Conservation (phyloP, 2,329 filamentous ascomycete species). For the Knufia fluminis region DNA sequence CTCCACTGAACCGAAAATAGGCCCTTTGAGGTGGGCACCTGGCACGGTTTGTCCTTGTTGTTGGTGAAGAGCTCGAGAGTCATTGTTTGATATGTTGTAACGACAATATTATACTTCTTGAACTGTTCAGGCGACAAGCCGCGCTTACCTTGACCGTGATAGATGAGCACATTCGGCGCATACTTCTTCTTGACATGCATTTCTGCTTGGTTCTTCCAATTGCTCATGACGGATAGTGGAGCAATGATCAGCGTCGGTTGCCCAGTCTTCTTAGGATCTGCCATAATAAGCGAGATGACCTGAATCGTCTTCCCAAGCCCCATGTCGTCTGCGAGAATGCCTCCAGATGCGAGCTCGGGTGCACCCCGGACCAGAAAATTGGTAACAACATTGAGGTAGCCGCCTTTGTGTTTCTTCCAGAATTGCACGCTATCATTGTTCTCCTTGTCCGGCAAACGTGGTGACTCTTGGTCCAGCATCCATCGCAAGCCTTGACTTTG, state of each 20-base stretch:
- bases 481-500: slow-evolving; percentile 71
- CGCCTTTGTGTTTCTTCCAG: slow-evolving; percentile 53
- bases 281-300: slow-evolving; percentile 68
- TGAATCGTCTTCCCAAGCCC: slow-evolving; percentile 72
- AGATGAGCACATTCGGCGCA: slow-evolving; percentile 58
- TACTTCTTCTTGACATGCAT: slow-evolving; percentile 59
- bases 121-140: slow-evolving; percentile 49
- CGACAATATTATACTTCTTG: slow-evolving; percentile 60
- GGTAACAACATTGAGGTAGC: slow-evolving; percentile 61
- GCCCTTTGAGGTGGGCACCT: slow-evolving; percentile 35
- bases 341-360: slow-evolving; percentile 64
- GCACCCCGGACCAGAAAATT: slow-evolving; percentile 51
- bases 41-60: slow-evolving; percentile 37
- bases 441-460: slow-evolving; percentile 49
- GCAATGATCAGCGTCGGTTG: slow-evolving; percentile 64
- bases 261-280: slow-evolving; percentile 32
- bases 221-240: slow-evolving; percentile 79
- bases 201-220: slow-evolving; percentile 73
- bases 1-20: slow-evolving; percentile 63
- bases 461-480: slow-evolving; percentile 69
- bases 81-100: slow-evolving; percentile 76
- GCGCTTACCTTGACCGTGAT: slow-evolving; percentile 55
- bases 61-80: slow-evolving; percentile 52
- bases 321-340: slow-evolving; percentile 88
- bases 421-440: slow-evolving; percentile 61